phyloP scores from a whole-genome alignment of 2,329 filamentous ascomycete species.

The Apiospora aurea region DNA sequence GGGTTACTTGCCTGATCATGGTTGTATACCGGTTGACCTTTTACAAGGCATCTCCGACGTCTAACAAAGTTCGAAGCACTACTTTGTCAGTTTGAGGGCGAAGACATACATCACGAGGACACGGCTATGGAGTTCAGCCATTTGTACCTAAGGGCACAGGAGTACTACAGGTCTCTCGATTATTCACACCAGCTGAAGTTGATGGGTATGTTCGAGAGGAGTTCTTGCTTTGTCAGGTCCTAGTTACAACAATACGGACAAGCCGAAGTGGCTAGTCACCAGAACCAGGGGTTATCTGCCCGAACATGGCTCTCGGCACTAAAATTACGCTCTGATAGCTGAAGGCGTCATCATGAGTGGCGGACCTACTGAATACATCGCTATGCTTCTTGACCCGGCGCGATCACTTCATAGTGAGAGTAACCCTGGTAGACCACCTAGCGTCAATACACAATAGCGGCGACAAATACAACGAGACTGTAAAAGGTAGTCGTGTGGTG shows the following conservation, averaged over 20 bases:
- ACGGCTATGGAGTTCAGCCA: slow-evolving; percentile 1
- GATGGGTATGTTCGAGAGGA: not conserved
- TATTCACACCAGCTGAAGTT: not conserved
- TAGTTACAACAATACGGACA: not conserved
- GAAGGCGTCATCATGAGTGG: not conserved
- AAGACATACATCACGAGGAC: not conserved
- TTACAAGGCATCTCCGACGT: slow-evolving; percentile 2
- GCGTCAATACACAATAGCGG: not conserved
- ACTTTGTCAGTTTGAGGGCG: not conserved
- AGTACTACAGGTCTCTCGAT: not conserved
- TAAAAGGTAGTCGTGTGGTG: too few species aligned
- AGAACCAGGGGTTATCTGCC: not conserved
- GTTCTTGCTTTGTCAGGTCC: not conserved
- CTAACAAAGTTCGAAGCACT: slow-evolving; percentile 5
- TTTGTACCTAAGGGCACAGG: slow-evolving; percentile 4
- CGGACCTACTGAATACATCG: not conserved
- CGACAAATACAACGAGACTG: too few species aligned
- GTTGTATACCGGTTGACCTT: not conserved
- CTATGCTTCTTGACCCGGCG: not conserved
- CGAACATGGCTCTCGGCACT: not conserved
- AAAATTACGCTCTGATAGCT: not conserved
- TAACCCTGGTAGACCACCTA: not conserved
- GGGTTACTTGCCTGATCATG: not conserved
- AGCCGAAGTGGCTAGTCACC: not conserved
- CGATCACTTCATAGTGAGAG: not conserved